Evolutionary conservation across 2,329 filamentous ascomycete genomes (phyloP), one percentile per base, ranked within the genome.

Genomic region (Harringtonia aguacate): DNA sequence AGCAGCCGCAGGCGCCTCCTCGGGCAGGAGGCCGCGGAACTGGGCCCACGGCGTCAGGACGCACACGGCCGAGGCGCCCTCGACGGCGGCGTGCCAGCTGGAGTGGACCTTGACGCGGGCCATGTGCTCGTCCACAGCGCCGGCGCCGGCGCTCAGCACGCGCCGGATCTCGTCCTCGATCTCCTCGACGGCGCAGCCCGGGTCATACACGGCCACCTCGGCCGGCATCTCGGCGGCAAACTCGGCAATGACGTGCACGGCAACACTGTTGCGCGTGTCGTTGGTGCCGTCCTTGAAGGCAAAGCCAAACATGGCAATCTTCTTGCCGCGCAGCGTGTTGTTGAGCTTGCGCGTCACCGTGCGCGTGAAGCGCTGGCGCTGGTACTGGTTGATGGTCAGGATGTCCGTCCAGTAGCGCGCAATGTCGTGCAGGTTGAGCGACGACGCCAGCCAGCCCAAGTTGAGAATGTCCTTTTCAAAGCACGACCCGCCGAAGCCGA

Each of bases 391-490:
- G 31, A 45, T 41, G 9, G 15, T 20, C 17, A 45, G 18, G 24
- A 45, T 36, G 10, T 20, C 31, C 8, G 27, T 36, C 43, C 43
- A 45, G 33, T 45, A 45, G 12, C 29, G 20, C 1, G 43, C 37
- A 13, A 45, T 37, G 15, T 36, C 43, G 15, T 40, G 24, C 9
- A 45, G 33, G 17, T 45, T 27, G 5, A 45, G 43, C 24, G 37
- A 29, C 4, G 29, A 24, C 4, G 43, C 43, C 24, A 45, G 27
- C 24, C 31, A 45, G 2, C 37, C 35, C 22, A 45, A 33, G 20
- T 45, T 45, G 17, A 34, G 20, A 21, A 45, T 45, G 43, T 45
- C 43, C 31, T 45, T 45, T 8, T 45, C 43, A 14, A 45, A 45
- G 27, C 43, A 45, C 4, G 37, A 40, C 6, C 43, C 43, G 20